Evolutionary conservation across 2,329 filamentous ascomycete genomes (phyloP).

Genomic region (Pseudogymnoascus verrucosus): DNA sequence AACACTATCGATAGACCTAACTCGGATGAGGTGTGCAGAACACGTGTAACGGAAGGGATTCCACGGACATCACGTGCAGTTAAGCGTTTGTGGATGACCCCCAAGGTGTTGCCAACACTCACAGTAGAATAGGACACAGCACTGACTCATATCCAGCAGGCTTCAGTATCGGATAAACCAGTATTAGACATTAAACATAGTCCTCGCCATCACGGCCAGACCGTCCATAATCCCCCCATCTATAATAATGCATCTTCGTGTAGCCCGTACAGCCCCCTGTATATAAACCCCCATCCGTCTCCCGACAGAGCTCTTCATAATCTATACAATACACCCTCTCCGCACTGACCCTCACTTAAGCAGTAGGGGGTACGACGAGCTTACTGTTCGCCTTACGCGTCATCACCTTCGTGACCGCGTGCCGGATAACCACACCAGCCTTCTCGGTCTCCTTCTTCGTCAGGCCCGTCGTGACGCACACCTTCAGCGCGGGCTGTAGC

Average conservation of each 20-base stretch:
- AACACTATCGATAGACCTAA: not conserved
- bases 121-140: not conserved
- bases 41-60: not conserved
- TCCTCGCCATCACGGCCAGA: not conserved
- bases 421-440: constrained; percentile 76
- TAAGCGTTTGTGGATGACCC: not conserved
- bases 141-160: not conserved
- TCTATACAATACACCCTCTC: not conserved
- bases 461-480: constrained; percentile 80
- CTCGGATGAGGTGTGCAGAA: not conserved
- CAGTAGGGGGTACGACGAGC: constrained; percentile 30
- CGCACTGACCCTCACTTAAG: constrained; percentile 15
- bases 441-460: constrained; percentile 95
- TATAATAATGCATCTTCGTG: constrained; percentile 4
- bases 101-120: not conserved
- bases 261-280: not conserved
- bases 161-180: not conserved
- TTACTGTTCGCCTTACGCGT: constrained; percentile 50
- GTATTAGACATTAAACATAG: constrained; percentile 8
- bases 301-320: not conserved
- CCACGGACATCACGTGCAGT: not conserved
- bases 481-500: constrained; percentile 75
- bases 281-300: not conserved
- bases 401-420: constrained; percentile 92
- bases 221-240: not conserved